A percentile compares a stretch with the other conserved stretches of the same genome.
phyloP scores from a whole-genome alignment of 2,329 filamentous ascomycete genomes.

The Ophiostoma sp. region DNA sequence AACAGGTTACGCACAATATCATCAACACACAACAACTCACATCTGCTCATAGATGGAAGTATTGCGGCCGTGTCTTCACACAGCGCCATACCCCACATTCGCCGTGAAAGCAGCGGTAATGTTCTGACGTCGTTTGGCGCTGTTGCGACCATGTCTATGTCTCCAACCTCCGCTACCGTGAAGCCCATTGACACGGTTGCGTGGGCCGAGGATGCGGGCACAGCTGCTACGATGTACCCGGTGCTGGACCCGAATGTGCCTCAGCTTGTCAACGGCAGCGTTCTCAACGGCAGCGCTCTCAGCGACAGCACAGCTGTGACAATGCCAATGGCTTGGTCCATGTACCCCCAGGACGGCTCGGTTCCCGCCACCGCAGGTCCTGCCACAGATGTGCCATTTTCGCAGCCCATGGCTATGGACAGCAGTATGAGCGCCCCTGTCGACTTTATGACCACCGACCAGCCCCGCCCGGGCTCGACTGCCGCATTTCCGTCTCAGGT shows the following conservation, averaged over 20 bases:
- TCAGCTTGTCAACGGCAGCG: neutral
- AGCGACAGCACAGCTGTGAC: neutral
- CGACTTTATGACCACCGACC: neutral
- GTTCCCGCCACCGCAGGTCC: neutral
- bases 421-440: neutral
- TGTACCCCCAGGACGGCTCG: neutral
- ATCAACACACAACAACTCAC: neutral
- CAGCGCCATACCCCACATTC: neutral
- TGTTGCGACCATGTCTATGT: too few species aligned
- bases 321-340: neutral
- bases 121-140: neutral
- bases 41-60: neutral
- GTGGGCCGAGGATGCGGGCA: neutral
- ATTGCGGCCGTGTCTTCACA: neutral
- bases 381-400: neutral
- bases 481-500: neutral
- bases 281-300: neutral
- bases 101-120: neutral
- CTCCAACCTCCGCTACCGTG: neutral
- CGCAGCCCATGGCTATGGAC: neutral
- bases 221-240: neutral
- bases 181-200: constrained; percentile 4
- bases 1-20: too few species aligned
- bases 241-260: neutral
- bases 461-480: neutral